Evolutionary conservation across 345 rosid species (phyloP).

Genomic region (Melaleuca quinquenervia): DNA sequence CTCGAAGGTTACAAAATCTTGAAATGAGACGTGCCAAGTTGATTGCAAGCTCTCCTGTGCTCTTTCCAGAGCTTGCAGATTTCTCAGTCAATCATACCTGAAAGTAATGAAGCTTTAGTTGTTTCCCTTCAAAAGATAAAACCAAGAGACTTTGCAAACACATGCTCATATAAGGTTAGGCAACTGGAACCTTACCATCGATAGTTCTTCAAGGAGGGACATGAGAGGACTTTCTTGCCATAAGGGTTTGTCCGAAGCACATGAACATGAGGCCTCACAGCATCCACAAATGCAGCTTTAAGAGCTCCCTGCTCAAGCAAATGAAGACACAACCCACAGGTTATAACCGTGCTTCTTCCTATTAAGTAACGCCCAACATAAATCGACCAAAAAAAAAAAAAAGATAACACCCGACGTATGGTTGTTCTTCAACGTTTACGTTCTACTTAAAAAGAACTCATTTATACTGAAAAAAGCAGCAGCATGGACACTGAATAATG

Average conservation of each 20-base stretch:
- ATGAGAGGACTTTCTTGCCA: slow-evolving; percentile 76
- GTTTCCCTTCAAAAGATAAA: not conserved
- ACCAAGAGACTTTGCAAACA: not conserved
- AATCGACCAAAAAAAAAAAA: not conserved
- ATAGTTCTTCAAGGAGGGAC: slow-evolving; percentile 42
- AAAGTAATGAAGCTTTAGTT: not conserved
- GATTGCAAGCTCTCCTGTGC: not conserved
- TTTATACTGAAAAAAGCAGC: not conserved
- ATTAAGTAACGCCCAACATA: not conserved
- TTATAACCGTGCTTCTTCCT: not conserved
- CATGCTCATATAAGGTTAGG: not conserved
- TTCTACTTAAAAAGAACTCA: not conserved
- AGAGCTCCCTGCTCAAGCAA: slow-evolving; percentile 41
- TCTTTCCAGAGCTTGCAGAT: not conserved
- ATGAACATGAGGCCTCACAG: slow-evolving; percentile 46
- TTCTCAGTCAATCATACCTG: not conserved
- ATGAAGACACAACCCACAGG: not conserved
- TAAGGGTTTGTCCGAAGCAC: slow-evolving; percentile 57
- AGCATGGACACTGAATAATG: no score
- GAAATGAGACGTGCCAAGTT: not conserved
- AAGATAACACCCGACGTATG: not conserved
- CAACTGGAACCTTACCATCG: not conserved
- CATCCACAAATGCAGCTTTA: slow-evolving; percentile 46
- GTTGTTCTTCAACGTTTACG: not conserved
- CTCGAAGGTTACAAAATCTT: not conserved